Base-by-base conservation (phyloP, 176 grass and related monocot genomes). In the Raddia distichophylla region DNA sequence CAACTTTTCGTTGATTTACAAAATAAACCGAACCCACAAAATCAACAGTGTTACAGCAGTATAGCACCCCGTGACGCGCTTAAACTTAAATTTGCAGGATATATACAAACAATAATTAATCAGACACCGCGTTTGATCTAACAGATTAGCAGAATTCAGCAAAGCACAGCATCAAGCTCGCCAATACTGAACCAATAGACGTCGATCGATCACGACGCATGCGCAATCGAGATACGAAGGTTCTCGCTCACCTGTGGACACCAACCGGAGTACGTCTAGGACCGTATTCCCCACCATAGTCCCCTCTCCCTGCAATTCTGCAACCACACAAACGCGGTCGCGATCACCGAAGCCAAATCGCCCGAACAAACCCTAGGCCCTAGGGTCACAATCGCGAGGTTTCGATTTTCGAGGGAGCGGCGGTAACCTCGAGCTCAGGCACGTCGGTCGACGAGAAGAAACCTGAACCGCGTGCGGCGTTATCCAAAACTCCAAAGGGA, bases 231-330 rank as follows among this genome's bases (percentile, higher is more conserved):
- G 5, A 58, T 12, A 27, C 27, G 27, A 27, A 18, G 18, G 43
- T 43, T 76, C 5, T 32, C 33, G 20, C 80, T 88, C 60, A 88
- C 86, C 33, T 67, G 60, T n/a, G 80, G 86, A 88, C 50, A 83
- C 67, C 75, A 83, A 74, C 12, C 83, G 6, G 67, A 88, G 86
- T 37, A 32, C 13, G 60, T 74, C 80, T n/a, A 88, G 69, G 43
- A 79, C 60, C 7, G 27, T 6, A 27, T 67, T n/a, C 60, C 52
- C 74, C 42, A 75, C 14, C 86, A 67, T 73, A 32, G 14, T 44
- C 20, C 69, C 67, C 74, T 27, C 27, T 27, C 27, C 27, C 27
- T 27, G 27, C 27, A 27, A 27, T 27, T 27, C 27, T 78, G 56
- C 75, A 64, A 63, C 57, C 74, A 34, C 43, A 34, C 5, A 42